Evolutionary conservation across 2,329 filamentous ascomycete genomes (phyloP), one percentile per base, ranked within the genome.

Genomic region (Aureobasidium uvarum): DNA sequence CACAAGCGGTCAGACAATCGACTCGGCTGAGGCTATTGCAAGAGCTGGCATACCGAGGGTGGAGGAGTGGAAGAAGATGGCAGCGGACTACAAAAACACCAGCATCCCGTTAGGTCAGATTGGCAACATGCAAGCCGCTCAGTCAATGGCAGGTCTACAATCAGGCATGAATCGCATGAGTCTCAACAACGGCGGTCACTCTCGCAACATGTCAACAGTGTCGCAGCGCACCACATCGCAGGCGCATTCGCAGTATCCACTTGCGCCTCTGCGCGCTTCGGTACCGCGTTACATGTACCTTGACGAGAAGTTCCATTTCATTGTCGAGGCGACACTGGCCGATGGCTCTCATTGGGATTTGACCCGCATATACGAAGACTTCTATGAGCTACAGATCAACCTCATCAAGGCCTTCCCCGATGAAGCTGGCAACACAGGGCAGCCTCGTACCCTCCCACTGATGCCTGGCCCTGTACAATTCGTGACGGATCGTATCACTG

Each of bases 51-150:
- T 99, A 8, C 95, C 95, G 14, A 89, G 89, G 72, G 95, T 99
- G 3, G 95, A 99, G 75, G 95, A 99, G 73, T 99, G 95, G 95
- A 99, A 99, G 82, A 96, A 96, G 80, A 97, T 97, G 92, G 93
- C 95, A 0, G 94, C 94, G 65, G 94, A 97, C 69, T 99, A 99
- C 80, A 99, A 99, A 82, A 97, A 98, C 76, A 96, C 93, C 76
- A 98, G 95, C 78, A 98, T 99, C 74, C 94, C 93, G 0, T 81
- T 99, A 48, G 95, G 95, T 70, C 96, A 94, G 78, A 94, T 96
- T 70, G 69, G 67, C 43, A 33, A 39, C 51, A 58, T 58, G 52
- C 50, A 59, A 23, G 45, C 51, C 16, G 38, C 43, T 7, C 31
- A 33, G 33, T 62, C 58, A 20, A 31, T 62, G 33, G 36, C 60